A percentile compares a stretch with the other conserved stretches of the same genome.
Evolutionary conservation across 768 basidiomycete genomes (phyloP).

Genomic region (Termitomyces sp.): DNA sequence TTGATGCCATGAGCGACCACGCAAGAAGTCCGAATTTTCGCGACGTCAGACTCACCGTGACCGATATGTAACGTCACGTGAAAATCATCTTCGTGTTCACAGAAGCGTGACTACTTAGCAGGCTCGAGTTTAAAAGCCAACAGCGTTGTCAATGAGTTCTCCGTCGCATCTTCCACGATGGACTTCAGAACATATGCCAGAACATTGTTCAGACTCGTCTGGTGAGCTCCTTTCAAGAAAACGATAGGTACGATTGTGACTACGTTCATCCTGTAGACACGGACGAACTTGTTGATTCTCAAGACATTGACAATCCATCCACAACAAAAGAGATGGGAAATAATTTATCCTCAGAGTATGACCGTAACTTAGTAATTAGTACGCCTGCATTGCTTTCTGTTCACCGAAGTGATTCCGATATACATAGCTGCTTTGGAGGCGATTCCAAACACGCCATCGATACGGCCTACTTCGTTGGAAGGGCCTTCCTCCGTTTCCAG

Average conservation of each 20-base stretch:
- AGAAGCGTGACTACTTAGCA: background rate
- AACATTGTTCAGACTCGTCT: background rate
- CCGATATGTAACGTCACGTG: slow-evolving; percentile 2
- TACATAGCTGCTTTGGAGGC: background rate
- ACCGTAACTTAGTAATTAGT: background rate
- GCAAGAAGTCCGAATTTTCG: too few relatives aligned
- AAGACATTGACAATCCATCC: background rate
- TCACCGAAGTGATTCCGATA: background rate
- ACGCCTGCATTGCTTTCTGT: background rate
- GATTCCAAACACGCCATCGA: background rate
- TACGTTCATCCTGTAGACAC: background rate
- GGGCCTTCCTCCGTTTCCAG: background rate
- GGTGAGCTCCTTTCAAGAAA: background rate
- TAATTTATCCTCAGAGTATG: background rate
- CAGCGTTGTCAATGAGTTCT: background rate
- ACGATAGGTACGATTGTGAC: background rate
- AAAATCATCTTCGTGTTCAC: background rate
- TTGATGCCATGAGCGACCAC: slow-evolving; percentile 39
- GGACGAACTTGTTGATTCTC: background rate
- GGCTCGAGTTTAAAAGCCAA: background rate
- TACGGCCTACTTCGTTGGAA: background rate
- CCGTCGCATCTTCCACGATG: background rate
- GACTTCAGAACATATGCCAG: background rate
- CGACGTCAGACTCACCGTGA: too few relatives aligned
- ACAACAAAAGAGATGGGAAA: background rate